phyloP scores from a whole-genome alignment of 208 protist genomes.

The Trichomonas vaginalis region DNA sequence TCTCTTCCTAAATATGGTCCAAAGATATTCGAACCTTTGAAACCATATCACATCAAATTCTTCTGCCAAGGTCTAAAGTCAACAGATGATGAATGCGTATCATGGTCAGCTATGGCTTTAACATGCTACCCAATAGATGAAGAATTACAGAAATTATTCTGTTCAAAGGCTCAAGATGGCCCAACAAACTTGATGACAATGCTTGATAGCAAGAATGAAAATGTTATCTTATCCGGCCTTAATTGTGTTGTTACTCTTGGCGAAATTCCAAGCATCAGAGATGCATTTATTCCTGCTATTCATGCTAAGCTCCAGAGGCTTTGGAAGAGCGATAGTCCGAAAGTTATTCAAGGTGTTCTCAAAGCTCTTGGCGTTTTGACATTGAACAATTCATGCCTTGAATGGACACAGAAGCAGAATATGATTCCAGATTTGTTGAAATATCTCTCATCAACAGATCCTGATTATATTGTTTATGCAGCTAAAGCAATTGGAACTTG shows the following conservation, averaged over 20 bases:
- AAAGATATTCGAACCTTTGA: background rate
- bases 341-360: background rate
- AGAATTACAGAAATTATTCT: background rate
- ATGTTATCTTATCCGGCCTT: background rate
- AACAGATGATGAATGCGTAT: background rate
- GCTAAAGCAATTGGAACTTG: background rate
- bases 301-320: background rate
- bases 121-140: background rate
- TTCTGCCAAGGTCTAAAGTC: background rate
- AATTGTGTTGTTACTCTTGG: background rate
- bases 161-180: background rate
- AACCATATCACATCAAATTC: background rate
- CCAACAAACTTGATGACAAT: background rate
- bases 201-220: background rate
- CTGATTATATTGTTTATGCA: background rate
- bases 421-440: background rate
- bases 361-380: background rate
- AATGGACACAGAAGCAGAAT: background rate
- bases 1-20: background rate
- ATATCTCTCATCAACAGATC: background rate
- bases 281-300: background rate
- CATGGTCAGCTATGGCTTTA: background rate
- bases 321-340: background rate
- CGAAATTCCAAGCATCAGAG: background rate
- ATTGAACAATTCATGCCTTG: background rate